Conservation (phyloP, 495 filamentous ascomycete species). For the Podospora sp. region DNA sequence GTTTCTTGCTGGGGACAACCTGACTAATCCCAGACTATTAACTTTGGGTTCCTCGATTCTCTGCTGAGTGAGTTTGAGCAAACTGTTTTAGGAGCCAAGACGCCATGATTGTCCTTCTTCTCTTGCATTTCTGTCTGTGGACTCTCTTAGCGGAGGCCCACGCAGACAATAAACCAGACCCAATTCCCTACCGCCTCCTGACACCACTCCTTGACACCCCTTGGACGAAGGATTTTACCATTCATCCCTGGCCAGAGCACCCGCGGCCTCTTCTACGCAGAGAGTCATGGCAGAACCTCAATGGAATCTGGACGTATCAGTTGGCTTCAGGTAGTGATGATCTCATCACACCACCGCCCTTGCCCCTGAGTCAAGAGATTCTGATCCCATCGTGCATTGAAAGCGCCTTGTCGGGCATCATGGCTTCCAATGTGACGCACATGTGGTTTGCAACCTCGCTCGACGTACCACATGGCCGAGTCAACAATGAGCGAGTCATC, state of each 20-base stretch:
- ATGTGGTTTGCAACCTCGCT: conserved; percentile 67
- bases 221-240: conserved; percentile 65
- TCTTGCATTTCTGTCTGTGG: neutral
- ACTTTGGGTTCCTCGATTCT: neutral
- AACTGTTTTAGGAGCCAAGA: neutral
- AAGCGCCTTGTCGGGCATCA: conserved; percentile 54
- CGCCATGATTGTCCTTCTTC: neutral
- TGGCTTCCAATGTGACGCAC: conserved; percentile 49
- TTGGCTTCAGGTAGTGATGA: conserved; percentile 45
- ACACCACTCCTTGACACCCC: conserved; percentile 57
- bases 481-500: conserved; percentile 43
- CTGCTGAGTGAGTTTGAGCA: neutral
- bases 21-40: neutral
- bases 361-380: conserved; percentile 51
- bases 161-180: neutral
- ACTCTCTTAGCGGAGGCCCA: neutral
- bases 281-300: conserved; percentile 62
- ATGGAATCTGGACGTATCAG: conserved; percentile 69
- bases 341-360: conserved; percentile 45
- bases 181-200: conserved; percentile 29
- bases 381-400: conserved; percentile 69
- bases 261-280: conserved; percentile 64
- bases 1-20: neutral
- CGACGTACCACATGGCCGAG: conserved; percentile 53
- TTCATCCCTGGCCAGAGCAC: conserved; percentile 67